Conservation (phyloP, 2,329 filamentous ascomycete species). For the Grosmannia penicillata region DNA sequence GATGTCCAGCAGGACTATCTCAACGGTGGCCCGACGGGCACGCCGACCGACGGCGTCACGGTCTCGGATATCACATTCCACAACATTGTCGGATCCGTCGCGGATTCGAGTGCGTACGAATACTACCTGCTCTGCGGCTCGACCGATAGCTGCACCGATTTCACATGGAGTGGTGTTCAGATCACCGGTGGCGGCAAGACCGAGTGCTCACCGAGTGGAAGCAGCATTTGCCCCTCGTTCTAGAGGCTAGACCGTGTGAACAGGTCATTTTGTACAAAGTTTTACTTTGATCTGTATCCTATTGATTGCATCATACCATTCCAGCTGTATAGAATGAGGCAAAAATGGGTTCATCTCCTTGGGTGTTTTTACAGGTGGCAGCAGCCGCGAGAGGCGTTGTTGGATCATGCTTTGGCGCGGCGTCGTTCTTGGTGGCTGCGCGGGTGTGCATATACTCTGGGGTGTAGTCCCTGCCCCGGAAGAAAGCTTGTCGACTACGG, state of each 20-base stretch:
- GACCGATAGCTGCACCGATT: background rate
- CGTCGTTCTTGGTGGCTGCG: no score
- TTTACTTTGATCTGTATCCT: background rate
- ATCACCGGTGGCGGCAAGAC: background rate
- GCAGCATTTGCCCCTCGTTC: constrained; percentile 1
- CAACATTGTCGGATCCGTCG: constrained; percentile 16
- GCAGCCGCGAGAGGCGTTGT: no score
- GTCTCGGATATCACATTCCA: constrained; percentile 23
- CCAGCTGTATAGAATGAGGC: no score
- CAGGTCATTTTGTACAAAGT: background rate
- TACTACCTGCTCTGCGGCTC: constrained; percentile 22
- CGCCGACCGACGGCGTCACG: constrained; percentile 29
- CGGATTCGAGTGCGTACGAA: constrained; percentile 15
- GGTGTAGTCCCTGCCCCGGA: no score
- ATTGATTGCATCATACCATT: no score
- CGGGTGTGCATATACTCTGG: no score
- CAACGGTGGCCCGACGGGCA: constrained; percentile 23
- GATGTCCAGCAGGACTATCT: constrained; percentile 44
- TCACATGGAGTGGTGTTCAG: background rate
- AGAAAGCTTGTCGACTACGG: no score
- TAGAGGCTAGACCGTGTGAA: no score
- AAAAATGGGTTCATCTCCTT: no score
- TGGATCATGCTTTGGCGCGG: no score
- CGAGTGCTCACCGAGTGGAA: background rate
- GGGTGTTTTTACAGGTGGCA: no score